phyloP scores from a whole-genome alignment of 2,329 filamentous ascomycete genomes.

The Moelleriella libera region DNA sequence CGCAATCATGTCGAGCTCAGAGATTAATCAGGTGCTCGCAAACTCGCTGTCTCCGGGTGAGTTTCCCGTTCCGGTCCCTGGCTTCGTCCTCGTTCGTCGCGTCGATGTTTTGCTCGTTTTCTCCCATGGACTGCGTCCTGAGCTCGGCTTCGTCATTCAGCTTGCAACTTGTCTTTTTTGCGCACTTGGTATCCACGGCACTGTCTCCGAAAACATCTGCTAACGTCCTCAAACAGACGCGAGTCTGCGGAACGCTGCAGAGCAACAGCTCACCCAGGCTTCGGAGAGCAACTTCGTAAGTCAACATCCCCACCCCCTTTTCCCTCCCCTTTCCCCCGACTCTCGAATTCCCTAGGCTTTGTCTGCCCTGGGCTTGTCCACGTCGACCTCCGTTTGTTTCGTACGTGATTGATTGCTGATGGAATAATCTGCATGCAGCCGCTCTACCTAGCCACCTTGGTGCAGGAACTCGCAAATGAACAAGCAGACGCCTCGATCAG shows the following conservation, averaged over 20 bases:
- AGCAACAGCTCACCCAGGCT: conserved; percentile 86
- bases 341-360: background rate
- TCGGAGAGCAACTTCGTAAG: conserved; percentile 90
- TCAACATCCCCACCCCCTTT: conserved; percentile 10
- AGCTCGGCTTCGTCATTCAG: no score
- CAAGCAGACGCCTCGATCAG: conserved; percentile 69
- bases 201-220: background rate
- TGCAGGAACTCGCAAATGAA: conserved; percentile 89
- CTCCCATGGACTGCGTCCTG: no score
- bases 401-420: background rate
- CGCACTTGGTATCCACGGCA: no score
- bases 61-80: background rate
- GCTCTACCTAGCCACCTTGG: conserved; percentile 82
- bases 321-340: background rate
- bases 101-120: no score
- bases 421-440: conserved; percentile 39
- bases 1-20: conserved; percentile 57
- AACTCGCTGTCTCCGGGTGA: conserved; percentile 91
- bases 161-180: no score
- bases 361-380: conserved; percentile 9
- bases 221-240: conserved; percentile 51
- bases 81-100: background rate
- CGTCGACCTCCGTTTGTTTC: conserved; percentile 4
- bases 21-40: conserved; percentile 95
- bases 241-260: conserved; percentile 74